Base-by-base conservation (phyloP, 148 eudicot species). In the Nyssa sinensis region DNA sequence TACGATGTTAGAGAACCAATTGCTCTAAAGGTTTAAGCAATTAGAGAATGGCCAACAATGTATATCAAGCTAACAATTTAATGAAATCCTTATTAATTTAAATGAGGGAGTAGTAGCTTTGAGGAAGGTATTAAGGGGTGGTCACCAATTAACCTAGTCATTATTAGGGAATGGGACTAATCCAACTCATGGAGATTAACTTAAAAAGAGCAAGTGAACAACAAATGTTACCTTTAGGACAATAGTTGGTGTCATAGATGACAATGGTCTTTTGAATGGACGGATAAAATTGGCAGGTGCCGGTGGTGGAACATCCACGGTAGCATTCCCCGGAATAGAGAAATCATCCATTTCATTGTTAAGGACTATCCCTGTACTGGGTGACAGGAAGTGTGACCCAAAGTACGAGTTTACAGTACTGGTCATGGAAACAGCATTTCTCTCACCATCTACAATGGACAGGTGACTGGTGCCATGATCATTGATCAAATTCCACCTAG, bases 341-440 rank as follows among this genome's bases (percentile, higher is more conserved):
- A 86, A 86, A 71, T 86, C 89, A 28, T 76, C 89, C 89, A 86
- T 86, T 78, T 86, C 86, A 53, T 86, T 83, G 76, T 86, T 86
- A 21, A 86, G 83, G 24, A 83, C 25, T 41, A 86, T 83, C 19
- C 89, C 89, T 0, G 86, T 86, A 53, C 64, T 47, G n/a, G 77
- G 82, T 2, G 86, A 86, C 23, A 80, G 75, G 64, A 83, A 27
- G 3, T 68, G 57, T 1, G 82, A 75, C 24, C 89, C 89, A 66
- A 86, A 86, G 33, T 76, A 79, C 3, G 73, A 71, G 63, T 86
- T 86, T 33, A 83, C 57, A 5, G 88, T 78, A 3, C 44, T 66
- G 27, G 89, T 86, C 86, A 86, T 75, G 6, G 89, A 83, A 64
- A 86, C 86, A n/a, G 89, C 84, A 71, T 86, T 86, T 31, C 83